A percentile compares a stretch with the other conserved stretches of the same genome.
Conservation (phyloP, 331 rosid genomes). For the Rosa hybrid region DNA sequence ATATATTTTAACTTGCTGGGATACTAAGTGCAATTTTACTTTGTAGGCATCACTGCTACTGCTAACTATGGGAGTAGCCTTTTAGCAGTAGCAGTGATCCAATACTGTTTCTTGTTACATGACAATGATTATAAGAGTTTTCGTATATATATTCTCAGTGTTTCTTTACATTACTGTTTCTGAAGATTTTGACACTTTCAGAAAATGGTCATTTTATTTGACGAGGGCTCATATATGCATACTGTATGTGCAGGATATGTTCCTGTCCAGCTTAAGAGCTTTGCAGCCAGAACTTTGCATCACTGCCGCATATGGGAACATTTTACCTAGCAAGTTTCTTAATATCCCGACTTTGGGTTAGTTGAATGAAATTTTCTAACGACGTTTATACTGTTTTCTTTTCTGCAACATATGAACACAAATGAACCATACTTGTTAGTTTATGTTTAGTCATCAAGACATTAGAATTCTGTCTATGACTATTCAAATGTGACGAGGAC, state of each 20-base stretch:
- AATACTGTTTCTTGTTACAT: neutral
- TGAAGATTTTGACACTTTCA: neutral
- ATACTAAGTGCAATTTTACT: neutral
- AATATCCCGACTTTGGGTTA: conserved; percentile 67
- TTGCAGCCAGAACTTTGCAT: conserved; percentile 82
- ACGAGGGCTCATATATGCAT: conserved; percentile 14
- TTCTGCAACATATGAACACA: neutral
- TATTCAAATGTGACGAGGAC: neutral
- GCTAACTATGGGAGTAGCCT: too few species aligned
- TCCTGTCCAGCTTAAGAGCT: conserved; percentile 68
- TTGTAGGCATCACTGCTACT: too few species aligned
- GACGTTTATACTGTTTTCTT: neutral
- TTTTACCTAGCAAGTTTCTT: conserved; percentile 81
- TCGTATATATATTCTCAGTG: too few species aligned
- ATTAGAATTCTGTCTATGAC: neutral
- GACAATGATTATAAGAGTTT: too few species aligned
- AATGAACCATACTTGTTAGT: neutral
- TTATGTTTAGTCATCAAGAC: neutral
- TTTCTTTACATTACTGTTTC: neutral
- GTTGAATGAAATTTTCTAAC: conserved; percentile 15
- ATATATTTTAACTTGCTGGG: neutral
- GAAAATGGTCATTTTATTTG: neutral
- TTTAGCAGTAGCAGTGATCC: too few species aligned
- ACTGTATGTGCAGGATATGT: conserved; percentile 54
- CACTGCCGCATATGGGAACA: conserved; percentile 92